phyloP scores from a whole-genome alignment of 352 stramenopile genomes.

The Phytophthora chlamydospora region DNA sequence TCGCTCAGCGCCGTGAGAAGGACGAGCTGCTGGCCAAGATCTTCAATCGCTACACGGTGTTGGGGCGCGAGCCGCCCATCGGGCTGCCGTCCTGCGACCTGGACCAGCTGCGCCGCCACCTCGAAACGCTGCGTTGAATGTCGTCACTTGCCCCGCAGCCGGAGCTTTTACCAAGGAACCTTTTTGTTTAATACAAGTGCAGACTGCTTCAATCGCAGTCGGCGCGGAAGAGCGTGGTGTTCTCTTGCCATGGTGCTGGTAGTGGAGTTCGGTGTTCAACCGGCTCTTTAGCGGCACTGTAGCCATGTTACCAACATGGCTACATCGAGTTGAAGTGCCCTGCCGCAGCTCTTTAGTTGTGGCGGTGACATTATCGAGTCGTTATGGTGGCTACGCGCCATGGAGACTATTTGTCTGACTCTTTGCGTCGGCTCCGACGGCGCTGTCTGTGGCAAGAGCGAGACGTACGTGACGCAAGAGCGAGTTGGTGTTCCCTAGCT shows the following conservation, averaged over 20 bases:
- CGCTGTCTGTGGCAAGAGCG: slow-evolving; percentile 4
- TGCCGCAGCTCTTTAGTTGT: not conserved
- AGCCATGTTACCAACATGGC: slow-evolving; percentile 5
- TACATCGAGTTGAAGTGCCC: not conserved
- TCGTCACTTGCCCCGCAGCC: not conserved
- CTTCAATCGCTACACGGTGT: slow-evolving; percentile 75
- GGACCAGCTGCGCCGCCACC: slow-evolving; percentile 77
- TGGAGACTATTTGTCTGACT: not conserved
- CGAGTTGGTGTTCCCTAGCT: slow-evolving; percentile 10
- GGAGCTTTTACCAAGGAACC: not conserved
- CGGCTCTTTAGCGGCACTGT: slow-evolving; percentile 7
- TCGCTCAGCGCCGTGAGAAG: slow-evolving; percentile 77
- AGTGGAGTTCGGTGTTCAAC: not conserved
- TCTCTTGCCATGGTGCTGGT: too few species aligned
- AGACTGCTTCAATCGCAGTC: slow-evolving; percentile 2
- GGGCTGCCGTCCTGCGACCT: slow-evolving; percentile 80
- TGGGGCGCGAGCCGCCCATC: slow-evolving; percentile 82
- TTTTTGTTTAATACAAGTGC: slow-evolving; percentile 20
- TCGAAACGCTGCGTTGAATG: slow-evolving; percentile 65
- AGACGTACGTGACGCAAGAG: slow-evolving; percentile 6
- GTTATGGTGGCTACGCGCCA: slow-evolving; percentile 11
- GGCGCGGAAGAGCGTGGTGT: not conserved
- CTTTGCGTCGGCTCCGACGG: not conserved
- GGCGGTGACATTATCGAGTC: slow-evolving; percentile 15
- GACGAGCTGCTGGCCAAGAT: slow-evolving; percentile 87